Conservation (phyloP, 176 grass and related monocot genomes). For the Eragrostis nindensis region DNA sequence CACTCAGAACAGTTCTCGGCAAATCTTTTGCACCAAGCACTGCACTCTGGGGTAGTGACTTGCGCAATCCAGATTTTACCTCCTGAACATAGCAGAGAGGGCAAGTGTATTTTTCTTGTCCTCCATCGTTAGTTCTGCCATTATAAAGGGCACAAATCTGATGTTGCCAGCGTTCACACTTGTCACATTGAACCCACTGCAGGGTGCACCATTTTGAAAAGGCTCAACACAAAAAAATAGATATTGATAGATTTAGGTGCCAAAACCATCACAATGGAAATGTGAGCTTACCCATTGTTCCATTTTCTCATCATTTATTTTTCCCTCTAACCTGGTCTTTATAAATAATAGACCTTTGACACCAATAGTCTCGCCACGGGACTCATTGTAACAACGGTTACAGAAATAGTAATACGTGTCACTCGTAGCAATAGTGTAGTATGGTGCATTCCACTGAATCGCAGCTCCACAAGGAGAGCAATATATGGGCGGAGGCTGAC, state of each 20-base stretch:
- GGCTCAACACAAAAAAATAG: slow-evolving; percentile 32
- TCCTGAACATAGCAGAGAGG: slow-evolving; percentile 85
- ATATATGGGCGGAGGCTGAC: slow-evolving; percentile 94
- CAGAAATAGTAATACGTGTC: slow-evolving; percentile 84
- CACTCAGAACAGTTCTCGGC: slow-evolving; percentile 85
- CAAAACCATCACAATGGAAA: slow-evolving; percentile 34
- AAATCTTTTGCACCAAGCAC: slow-evolving; percentile 98
- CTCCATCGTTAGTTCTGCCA: slow-evolving; percentile 89
- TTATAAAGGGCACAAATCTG: slow-evolving; percentile 96
- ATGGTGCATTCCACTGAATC: slow-evolving; percentile 89
- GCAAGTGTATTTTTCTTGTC: slow-evolving; percentile 94
- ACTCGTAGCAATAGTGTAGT: slow-evolving; percentile 80
- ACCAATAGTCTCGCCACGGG: slow-evolving; percentile 79
- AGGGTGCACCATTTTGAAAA: slow-evolving; percentile 46
- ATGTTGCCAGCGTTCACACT: slow-evolving; percentile 97
- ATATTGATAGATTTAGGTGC: slow-evolving; percentile 23
- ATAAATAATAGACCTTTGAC: slow-evolving; percentile 62
- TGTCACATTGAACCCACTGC: slow-evolving; percentile 99
- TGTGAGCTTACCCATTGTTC: slow-evolving; percentile 87
- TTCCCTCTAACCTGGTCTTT: slow-evolving; percentile 83
- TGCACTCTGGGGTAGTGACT: slow-evolving; percentile 85
- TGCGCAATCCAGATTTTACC: slow-evolving; percentile 76
- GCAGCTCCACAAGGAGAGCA: slow-evolving; percentile 86
- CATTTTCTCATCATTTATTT: slow-evolving; percentile 91
- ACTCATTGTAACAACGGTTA: slow-evolving; percentile 87